Base-by-base conservation (phyloP, 371 early-diverging fungal genomes). In the Entomophthora muscae region DNA sequence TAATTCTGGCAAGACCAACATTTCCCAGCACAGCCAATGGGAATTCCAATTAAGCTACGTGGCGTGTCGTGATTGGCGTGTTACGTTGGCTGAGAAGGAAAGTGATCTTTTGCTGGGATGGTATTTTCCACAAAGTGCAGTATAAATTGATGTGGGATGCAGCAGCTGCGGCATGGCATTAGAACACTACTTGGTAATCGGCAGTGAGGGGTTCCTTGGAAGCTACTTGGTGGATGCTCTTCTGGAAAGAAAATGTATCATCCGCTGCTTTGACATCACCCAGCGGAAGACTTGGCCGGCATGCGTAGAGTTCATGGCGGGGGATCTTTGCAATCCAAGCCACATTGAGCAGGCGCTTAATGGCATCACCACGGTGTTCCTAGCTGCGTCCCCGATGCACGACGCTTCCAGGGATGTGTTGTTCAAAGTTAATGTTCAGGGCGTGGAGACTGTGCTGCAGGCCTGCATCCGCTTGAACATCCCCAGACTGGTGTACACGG, bases 351-450 rank as follows among this genome's bases (percentile, higher is more conserved):
- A 57, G n/a, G 65, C 65, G 3, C 33, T 61, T 23, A 13, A 62
- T 23, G 53, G 61, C 10, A 32, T 55, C 28, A 63, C 65, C 1
- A 53, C 55, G 1, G 63, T 68, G 29, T 85, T 95, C 71, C 93
- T 94, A 73, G 88, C 91, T 0, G 96, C 95, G 0, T 91, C 93
- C 1, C 93, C 95, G 2, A 79, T 86, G 57, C 85, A 85, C 71
- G 84, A 83, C 69, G 80, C 78, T 52, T 79, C 80, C 55, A 78
- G 77, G 27, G 71, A 71, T n/a, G 71, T 83, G 61, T 83, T 78
- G 69, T 77, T 76, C 63, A 71, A 73, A 53, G 91, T 93, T 68
- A 93, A 94, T 68, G 84, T 92, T n/a, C 85, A 88, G 1, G 96
- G 96, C 59, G 94, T 95, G 0, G 70, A 74, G 56, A 88, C 84